Evolutionary conservation across 108 stramenopile genomes (phyloP).

Genomic region (Cyclotella kingstonii): DNA sequence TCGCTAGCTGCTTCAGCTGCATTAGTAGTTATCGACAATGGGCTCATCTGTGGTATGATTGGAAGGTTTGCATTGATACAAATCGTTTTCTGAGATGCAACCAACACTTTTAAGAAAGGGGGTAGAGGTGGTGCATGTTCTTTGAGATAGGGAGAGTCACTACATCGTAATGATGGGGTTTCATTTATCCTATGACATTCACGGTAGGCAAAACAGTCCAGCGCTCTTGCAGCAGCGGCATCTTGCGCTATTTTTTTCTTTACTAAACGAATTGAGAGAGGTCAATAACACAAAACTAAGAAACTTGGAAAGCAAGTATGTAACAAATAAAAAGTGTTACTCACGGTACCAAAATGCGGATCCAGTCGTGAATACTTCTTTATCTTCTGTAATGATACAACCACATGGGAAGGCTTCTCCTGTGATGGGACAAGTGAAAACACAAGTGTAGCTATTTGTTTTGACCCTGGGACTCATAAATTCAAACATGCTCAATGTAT

Average conservation of each 20-base stretch:
- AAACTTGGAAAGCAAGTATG: background rate
- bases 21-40: background rate
- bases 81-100: background rate
- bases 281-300: conserved; percentile 12
- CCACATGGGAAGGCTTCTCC: conserved; percentile 6
- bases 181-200: conserved; percentile 6
- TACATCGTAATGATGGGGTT: background rate
- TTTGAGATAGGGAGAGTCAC: conserved; percentile 16
- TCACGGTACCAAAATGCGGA: conserved; percentile 23
- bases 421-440: conserved; percentile 32
- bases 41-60: too few species aligned
- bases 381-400: background rate
- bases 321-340: background rate
- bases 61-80: background rate
- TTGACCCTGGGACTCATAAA: background rate
- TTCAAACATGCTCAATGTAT: conserved; percentile 1
- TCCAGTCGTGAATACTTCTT: background rate
- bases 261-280: conserved; percentile 4
- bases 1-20: background rate
- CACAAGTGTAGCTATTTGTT: background rate
- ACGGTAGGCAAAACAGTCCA: conserved; percentile 40
- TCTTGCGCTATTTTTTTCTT: conserved; percentile 45
- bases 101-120: conserved; percentile 5
- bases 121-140: conserved; percentile 11
- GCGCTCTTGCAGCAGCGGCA: conserved; percentile 48